Evolutionary conservation across 805 yeast species (phyloP), one percentile per base, ranked within the genome.

Genomic region (Yarrowia alimentaria): DNA sequence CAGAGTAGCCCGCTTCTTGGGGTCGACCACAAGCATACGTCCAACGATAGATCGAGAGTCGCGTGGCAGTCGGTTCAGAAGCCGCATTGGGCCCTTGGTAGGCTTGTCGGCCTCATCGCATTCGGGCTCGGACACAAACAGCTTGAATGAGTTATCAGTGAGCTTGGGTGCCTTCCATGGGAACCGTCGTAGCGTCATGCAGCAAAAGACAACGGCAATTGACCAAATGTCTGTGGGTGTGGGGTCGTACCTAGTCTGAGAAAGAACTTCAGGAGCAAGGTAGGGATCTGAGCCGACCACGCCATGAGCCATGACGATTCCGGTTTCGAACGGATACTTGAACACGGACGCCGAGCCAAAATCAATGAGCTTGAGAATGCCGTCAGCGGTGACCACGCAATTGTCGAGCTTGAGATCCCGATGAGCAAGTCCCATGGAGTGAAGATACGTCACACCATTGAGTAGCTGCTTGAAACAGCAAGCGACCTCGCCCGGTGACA

Each of bases 191-290:
- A 89, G 72, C 54, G 86, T 78, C 96, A 89, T 88, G 70, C 96
- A 89, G 58, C 95, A 86, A 67, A 85, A 85, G 42, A 89, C 85
- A 54, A 89, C 87, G 7, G 95, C 96, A 25, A 81, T 80, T 6
- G 95, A 85, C 97, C 97, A 89, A 37, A 89, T 79, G 69, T 89
- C 97, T 6, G 89, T 95, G 0, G 96, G 95, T 57, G 95, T 76
- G 12, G 96, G 96, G 64, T 86, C 94, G 62, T 89, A 89, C 55
- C 83, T 82, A 58, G 79, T 73, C 64, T 85, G 83, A 8, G 87
- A 85, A 56, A 90, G 78, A 6, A 86, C 95, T 65, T 89, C 97
- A 0, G 97, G 97, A 1, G 96, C 94, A 64, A 89, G 70, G 65
- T 85, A 84, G 22, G 97, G 90, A 68, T 87, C 95, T 11, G 90